phyloP scores from a whole-genome alignment of 1,284 basidiomycete genomes.

The Trametes hirsuta region DNA sequence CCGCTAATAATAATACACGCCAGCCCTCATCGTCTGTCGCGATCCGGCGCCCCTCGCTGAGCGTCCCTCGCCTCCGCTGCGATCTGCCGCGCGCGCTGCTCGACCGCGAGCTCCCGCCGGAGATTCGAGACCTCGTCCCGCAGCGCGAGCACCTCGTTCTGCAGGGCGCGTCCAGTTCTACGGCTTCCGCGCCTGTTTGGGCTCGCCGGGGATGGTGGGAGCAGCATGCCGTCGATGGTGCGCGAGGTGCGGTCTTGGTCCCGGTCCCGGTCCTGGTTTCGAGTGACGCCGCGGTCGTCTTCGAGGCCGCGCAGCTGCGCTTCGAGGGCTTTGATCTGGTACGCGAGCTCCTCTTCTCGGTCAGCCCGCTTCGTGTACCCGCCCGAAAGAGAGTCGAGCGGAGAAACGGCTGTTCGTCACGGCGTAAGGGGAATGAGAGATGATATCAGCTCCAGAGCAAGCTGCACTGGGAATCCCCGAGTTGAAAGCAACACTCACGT shows the following conservation, averaged over 20 bases:
- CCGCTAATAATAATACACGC: too few relatives aligned
- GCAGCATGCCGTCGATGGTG: not conserved
- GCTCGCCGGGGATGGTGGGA: too few relatives aligned
- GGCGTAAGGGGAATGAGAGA: not conserved
- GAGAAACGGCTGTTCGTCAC: not conserved
- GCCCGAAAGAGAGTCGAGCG: not conserved
- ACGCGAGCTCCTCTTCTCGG: slow-evolving; percentile 3
- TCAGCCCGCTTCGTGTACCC: not conserved
- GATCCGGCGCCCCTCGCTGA: not conserved
- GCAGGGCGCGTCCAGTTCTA: not conserved
- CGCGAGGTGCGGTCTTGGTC: not conserved
- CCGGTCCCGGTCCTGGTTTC: not conserved
- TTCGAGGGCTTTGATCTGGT: slow-evolving; percentile 6
- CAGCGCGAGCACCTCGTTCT: not conserved
- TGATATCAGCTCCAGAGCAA: too few relatives aligned
- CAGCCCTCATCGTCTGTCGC: not conserved
- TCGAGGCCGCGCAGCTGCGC: slow-evolving; percentile 1
- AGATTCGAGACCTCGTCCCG: slow-evolving; percentile 3
- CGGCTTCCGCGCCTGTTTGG: not conserved
- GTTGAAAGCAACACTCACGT: too few relatives aligned
- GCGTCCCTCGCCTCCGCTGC: not conserved
- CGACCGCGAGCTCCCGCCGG: not conserved
- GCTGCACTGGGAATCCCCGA: too few relatives aligned
- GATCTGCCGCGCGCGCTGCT: not conserved
- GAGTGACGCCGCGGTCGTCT: not conserved